These are phyloP conservation scores for Plenodomus lindquistii DNA, from an alignment of 2,329 filamentous ascomycete genomes.

Conservation along the genomic window DNA sequence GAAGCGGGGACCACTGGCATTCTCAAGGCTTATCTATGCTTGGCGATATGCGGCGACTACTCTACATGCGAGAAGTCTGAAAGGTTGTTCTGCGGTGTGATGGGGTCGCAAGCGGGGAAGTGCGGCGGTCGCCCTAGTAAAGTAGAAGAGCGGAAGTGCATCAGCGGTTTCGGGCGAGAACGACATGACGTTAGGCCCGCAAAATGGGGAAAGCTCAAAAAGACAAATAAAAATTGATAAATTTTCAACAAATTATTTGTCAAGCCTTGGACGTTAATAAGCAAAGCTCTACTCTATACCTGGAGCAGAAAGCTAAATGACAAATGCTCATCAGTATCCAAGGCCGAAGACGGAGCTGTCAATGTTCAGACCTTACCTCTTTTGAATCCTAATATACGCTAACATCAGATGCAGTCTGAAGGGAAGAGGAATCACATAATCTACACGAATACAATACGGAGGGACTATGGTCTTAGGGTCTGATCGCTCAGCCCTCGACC, in stretches of 20 bases:
- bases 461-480: no score
- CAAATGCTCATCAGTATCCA: no score
- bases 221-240: neutral
- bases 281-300: no score
- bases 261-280: no score
- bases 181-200: neutral
- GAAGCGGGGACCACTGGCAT: constrained; percentile 7
- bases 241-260: neutral
- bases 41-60: neutral
- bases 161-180: neutral
- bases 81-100: neutral
- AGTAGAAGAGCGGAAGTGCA: neutral
- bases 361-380: no score
- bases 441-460: no score
- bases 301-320: no score
- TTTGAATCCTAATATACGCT: no score
- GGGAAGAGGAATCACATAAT: no score
- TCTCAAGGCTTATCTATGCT: constrained; percentile 11
- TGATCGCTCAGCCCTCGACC: no score
- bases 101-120: neutral
- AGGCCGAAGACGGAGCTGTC: no score
- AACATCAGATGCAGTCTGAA: no score
- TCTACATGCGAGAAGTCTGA: neutral
- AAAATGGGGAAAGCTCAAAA: neutral
- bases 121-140: neutral